Evolutionary conservation across 768 basidiomycete species (phyloP).

Genomic region (Collybiopsis confluens): DNA sequence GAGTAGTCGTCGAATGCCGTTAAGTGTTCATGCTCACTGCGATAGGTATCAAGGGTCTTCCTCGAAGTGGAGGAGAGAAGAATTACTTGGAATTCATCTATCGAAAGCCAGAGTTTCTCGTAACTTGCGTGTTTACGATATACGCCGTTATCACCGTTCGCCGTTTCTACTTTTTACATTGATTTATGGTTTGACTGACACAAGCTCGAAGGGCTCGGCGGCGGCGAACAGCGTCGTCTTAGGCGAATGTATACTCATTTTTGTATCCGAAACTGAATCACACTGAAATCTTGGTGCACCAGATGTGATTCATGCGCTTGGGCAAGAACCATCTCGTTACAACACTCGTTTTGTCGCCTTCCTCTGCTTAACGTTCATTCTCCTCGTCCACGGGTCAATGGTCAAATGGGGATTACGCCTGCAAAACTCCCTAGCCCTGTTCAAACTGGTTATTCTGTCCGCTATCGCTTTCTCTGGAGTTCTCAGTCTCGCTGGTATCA

Average conservation of each 20-base stretch:
- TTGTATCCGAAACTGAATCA: not conserved
- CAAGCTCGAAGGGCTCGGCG: constrained; percentile 42
- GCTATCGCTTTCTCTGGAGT: constrained; percentile 52
- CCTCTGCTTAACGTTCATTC: constrained; percentile 50
- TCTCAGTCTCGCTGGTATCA: constrained; percentile 42
- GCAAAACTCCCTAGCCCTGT: constrained; percentile 59
- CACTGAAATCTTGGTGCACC: not conserved
- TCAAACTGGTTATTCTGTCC: constrained; percentile 55
- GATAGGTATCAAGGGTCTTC: constrained; percentile 46
- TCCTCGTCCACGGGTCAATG: constrained; percentile 52
- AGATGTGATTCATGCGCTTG: constrained; percentile 60
- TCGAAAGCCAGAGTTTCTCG: constrained; percentile 54
- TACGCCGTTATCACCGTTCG: constrained; percentile 58
- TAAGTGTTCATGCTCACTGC: not conserved
- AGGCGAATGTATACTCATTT: constrained; percentile 56
- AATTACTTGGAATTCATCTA: constrained; percentile 74
- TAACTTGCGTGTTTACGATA: constrained; percentile 52
- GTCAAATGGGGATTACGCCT: constrained; percentile 54
- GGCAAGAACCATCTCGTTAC: constrained; percentile 36
- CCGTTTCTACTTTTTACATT: constrained; percentile 1
- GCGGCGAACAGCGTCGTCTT: constrained; percentile 63
- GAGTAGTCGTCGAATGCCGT: constrained; percentile 12
- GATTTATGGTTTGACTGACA: not conserved
- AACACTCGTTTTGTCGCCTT: constrained; percentile 52
- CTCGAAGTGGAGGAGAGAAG: constrained; percentile 72